These are phyloP conservation scores for Silene noctiflora DNA, from an alignment of 179 eudicot species.

Conservation along the genomic window DNA sequence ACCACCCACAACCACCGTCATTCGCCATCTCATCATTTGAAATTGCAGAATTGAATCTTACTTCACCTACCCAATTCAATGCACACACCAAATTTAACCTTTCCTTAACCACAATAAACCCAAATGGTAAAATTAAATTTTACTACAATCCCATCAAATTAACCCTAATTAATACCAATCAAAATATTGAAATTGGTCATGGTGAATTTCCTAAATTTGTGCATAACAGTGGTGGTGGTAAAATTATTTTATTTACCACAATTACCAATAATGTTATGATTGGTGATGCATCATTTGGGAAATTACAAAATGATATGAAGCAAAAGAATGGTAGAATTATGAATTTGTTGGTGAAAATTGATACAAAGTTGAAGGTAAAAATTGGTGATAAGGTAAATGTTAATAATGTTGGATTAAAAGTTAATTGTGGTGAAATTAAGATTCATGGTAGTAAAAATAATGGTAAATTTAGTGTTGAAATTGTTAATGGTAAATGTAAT, in stretches of 20 bases:
- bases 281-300: constrained; percentile 18
- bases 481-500: constrained; percentile 40
- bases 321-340: constrained; percentile 28
- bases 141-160: constrained; percentile 40
- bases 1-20: constrained; percentile 55
- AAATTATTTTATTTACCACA: constrained; percentile 28
- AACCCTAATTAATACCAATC: constrained; percentile 19
- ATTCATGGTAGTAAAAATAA: constrained; percentile 26
- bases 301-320: constrained; percentile 41
- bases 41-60: constrained; percentile 37
- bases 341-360: constrained; percentile 39
- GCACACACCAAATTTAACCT: constrained; percentile 30
- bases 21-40: constrained; percentile 45
- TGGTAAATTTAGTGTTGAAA: constrained; percentile 31
- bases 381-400: constrained; percentile 42
- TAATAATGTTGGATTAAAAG: constrained; percentile 40
- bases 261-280: constrained; percentile 15
- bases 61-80: constrained; percentile 22
- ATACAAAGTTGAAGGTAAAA: constrained; percentile 41
- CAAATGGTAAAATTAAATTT: constrained; percentile 43
- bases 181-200: constrained; percentile 32
- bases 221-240: no score
- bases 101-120: constrained; percentile 44
- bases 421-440: constrained; percentile 41
- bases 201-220: constrained; percentile 40